Conservation (phyloP, 2,329 filamentous ascomycete species). For the Trichophyton simii region DNA sequence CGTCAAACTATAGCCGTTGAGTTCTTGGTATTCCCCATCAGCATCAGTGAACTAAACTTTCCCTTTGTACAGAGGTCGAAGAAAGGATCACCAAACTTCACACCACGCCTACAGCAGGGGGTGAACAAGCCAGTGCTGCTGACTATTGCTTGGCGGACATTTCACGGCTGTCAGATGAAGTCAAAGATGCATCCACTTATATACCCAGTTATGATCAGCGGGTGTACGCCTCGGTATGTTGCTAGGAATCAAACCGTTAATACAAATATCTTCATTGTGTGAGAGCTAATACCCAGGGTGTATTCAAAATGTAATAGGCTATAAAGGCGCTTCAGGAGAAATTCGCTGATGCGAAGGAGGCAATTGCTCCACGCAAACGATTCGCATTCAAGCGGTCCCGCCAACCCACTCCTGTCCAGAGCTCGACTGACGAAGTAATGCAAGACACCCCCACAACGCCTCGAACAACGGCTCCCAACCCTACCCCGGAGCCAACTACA, state of each 20-base stretch:
- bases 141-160: slow-evolving; percentile 72
- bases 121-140: slow-evolving; percentile 67
- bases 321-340: slow-evolving; percentile 72
- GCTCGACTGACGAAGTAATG: slow-evolving; percentile 26
- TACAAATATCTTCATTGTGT: not conserved
- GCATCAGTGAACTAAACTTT: not conserved
- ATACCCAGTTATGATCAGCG: slow-evolving; percentile 83
- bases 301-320: slow-evolving; percentile 37
- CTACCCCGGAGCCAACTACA: not conserved
- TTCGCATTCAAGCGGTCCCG: slow-evolving; percentile 63
- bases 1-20: slow-evolving; percentile 14
- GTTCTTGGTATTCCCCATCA: not conserved
- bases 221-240: slow-evolving; percentile 61
- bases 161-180: slow-evolving; percentile 65
- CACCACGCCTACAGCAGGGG: slow-evolving; percentile 49
- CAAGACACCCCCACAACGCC: not conserved
- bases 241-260: no score
- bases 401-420: slow-evolving; percentile 44
- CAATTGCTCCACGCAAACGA: slow-evolving; percentile 60
- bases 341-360: slow-evolving; percentile 55
- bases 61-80: slow-evolving; percentile 51
- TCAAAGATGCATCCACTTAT: slow-evolving; percentile 69
- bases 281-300: not conserved
- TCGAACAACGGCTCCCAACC: not conserved
- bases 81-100: slow-evolving; percentile 59